Evolutionary conservation across 768 basidiomycete species (phyloP), one percentile per base, ranked within the genome.

Genomic region (Termitomyces sp.): DNA sequence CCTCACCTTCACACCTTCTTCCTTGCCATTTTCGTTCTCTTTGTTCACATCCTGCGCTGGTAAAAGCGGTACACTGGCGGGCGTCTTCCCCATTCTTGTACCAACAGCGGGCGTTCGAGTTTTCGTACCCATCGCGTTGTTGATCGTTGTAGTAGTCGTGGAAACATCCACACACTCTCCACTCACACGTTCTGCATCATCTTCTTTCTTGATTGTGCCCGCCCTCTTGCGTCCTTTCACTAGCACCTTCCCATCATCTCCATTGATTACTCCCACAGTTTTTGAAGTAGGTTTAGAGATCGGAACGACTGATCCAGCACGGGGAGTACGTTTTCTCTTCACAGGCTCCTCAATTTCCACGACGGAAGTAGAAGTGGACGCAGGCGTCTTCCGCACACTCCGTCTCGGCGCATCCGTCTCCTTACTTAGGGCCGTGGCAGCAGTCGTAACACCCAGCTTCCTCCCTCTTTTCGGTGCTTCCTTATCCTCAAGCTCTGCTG

Each of bases 11-110:
- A 28, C 36, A 35, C 26, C 38, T 26, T 52, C 51, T 30, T 72
- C 68, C 10, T 70, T 71, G 13, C 60, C 66, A 14, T 67, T 69
- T 16, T 52, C 68, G 16, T 78, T 78, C 65, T 79, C 77, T 59
- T 80, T 79, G 54, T 78, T 71, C 5, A 67, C 68, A 8, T 59
- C 66, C 7, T 65, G 62, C 11, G 13, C 11, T 36, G 68, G 63
- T 36, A 60, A 62, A 2, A 69, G 70, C 33, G 74, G 72, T 18
- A 70, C 72, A 26, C 72, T 71, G 10, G 70, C 69, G n/a, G 73
- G 73, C 0, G 70, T 72, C 66, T 70, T 76, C 53, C 65, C 67
- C 38, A n/a, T 52, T n/a, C 51, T 40, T 16, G 51, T 14, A 30
- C 24, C 10, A 40, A 40, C 24, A 52, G 36, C 26, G 5, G 26